Conservation (phyloP, 2,329 filamentous ascomycete genomes). For the Penicillium capsulatum region DNA sequence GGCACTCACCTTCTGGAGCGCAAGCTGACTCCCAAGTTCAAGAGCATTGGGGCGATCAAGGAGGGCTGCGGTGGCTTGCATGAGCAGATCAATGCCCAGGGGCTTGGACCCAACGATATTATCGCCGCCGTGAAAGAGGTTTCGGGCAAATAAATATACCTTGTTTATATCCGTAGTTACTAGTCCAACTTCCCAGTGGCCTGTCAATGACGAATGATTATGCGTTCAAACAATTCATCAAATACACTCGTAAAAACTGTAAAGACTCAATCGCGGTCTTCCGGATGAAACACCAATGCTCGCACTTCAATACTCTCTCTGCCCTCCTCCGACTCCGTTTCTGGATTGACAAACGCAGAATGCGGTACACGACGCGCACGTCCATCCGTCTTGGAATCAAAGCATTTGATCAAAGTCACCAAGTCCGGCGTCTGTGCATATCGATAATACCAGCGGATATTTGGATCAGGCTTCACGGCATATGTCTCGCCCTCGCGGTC, state of each 20-base stretch:
- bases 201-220: constrained; percentile 1
- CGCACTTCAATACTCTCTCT: constrained; percentile 57
- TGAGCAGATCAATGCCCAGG: constrained; percentile 39
- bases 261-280: constrained; percentile 28
- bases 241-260: not conserved
- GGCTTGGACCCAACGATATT: constrained; percentile 35
- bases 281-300: constrained; percentile 51
- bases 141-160: constrained; percentile 15
- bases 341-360: constrained; percentile 51
- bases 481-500: constrained; percentile 51
- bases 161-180: not conserved
- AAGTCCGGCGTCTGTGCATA: constrained; percentile 51
- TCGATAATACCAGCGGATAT: constrained; percentile 54
- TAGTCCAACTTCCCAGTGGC: too few species aligned
- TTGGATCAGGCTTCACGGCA: constrained; percentile 39
- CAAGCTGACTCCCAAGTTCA: constrained; percentile 37
- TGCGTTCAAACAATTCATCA: not conserved
- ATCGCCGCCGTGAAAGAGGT: constrained; percentile 28
- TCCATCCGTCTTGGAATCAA: constrained; percentile 55
- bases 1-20: constrained; percentile 37
- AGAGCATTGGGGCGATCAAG: constrained; percentile 36
- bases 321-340: constrained; percentile 35
- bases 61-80: constrained; percentile 39
- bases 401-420: constrained; percentile 59
- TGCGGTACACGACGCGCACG: constrained; percentile 54